Base-by-base conservation (phyloP, 805 yeast species). In the Sungouiozyma intestinalis region DNA sequence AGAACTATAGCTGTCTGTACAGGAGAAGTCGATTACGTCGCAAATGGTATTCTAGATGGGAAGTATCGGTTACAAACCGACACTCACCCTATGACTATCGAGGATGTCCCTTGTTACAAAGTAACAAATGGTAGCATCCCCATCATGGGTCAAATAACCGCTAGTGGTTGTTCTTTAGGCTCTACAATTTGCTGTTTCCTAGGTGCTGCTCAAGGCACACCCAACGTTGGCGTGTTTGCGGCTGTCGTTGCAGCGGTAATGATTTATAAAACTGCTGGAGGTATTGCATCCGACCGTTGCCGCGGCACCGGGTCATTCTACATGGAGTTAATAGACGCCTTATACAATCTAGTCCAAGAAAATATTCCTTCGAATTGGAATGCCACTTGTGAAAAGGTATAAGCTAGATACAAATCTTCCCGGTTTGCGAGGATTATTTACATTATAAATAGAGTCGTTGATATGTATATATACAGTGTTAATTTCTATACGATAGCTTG, bases 131-230 rank as follows among this genome's bases (percentile, higher is more conserved):
- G 88, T 4, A 86, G 92, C 1, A 71, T 75, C 49, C 61, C 62
- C 16, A 49, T 77, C 15, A 78, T 85, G 81, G 79, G 80, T 0
- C 57, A 64, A 9, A 73, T 85, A 4, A 85, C 95, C 0, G 95
- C 94, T 0, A 68, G 87, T 2, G 95, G 95, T 0, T 86, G 95
- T 48, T 74, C 90, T 0, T 62, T 86, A 33, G 94, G 94, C 1
- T 77, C 87, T 36, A 71, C 76, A 0, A 75, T 85, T 41, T 79
- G 83, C 0, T 66, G 83, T 1, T 71, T 66, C 45, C 57, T 77
- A 2, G 79, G 79, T 3, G 73, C 76, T 2, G 51, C 60, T 41
- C 61, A 68, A 1, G 59, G 53, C 6, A 24, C 11, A 11, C 6
- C 6, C 9, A 50, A 49, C 2, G 50, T 48, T 4, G 43, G 65